Conservation (phyloP, 1,139 yeast genomes). For the Lodderomyces theae region DNA sequence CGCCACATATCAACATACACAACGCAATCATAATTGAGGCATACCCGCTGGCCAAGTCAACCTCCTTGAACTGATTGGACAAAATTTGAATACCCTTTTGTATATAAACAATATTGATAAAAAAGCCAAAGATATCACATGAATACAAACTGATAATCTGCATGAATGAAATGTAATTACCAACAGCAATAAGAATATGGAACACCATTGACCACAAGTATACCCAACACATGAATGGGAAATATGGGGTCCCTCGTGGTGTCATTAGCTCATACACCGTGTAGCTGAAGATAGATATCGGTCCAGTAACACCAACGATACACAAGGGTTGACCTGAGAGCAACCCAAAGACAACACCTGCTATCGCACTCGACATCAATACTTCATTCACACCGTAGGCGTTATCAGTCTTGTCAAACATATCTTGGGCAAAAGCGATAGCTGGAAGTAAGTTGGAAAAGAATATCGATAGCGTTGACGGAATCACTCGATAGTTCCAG, state of each 20-base stretch:
- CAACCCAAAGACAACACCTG: constrained; percentile 84
- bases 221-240: constrained; percentile 95
- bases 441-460: constrained; percentile 93
- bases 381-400: constrained; percentile 92
- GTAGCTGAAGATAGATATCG: constrained; percentile 85
- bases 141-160: constrained; percentile 77
- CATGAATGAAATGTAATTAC: constrained; percentile 67
- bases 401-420: constrained; percentile 86
- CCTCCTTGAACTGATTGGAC: constrained; percentile 58
- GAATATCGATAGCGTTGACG: constrained; percentile 77
- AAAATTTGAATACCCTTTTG: constrained; percentile 88
- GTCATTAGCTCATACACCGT: constrained; percentile 81
- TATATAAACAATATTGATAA: constrained; percentile 84
- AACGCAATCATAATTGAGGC: constrained; percentile 73
- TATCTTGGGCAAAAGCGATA: constrained; percentile 93
- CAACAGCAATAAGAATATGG: constrained; percentile 70
- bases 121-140: constrained; percentile 91
- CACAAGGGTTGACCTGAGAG: constrained; percentile 89
- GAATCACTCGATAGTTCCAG: constrained; percentile 82
- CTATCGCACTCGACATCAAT: constrained; percentile 77
- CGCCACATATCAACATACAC: constrained; percentile 72
- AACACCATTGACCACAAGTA: constrained; percentile 87
- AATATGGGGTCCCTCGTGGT: constrained; percentile 65
- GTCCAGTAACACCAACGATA: constrained; percentile 98
- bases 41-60: constrained; percentile 58